phyloP scores from a whole-genome alignment of 305 asterid genomes.

The Rubia peregrina region DNA sequence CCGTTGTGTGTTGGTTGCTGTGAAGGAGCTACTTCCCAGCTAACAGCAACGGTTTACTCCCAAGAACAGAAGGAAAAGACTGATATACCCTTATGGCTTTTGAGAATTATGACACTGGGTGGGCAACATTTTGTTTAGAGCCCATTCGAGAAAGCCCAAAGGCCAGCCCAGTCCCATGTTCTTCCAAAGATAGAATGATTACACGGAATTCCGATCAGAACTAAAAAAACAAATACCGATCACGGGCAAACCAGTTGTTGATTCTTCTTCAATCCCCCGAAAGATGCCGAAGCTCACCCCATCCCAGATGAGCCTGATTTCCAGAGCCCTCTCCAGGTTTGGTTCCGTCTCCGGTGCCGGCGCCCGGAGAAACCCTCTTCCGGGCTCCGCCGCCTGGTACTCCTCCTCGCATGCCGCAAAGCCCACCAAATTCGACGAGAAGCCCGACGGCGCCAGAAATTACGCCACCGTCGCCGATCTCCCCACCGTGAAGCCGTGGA shows the following conservation, averaged over 20 bases:
- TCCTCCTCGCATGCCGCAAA: not conserved
- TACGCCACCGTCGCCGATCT: not conserved
- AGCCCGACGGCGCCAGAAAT: conserved; percentile 2
- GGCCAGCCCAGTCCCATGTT: not conserved
- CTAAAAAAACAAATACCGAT: not conserved
- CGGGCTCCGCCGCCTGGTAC: conserved; percentile 6
- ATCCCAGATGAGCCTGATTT: conserved; percentile 4
- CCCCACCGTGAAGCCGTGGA: conserved; percentile 5
- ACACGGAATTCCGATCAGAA: not conserved
- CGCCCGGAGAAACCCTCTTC: not conserved
- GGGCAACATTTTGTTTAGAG: not conserved
- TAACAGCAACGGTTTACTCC: no score
- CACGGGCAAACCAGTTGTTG: not conserved
- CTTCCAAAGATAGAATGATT: not conserved
- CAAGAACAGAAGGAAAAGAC: no score
- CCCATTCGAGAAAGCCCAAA: conserved; percentile 1
- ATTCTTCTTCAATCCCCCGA: not conserved
- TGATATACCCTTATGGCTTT: no score
- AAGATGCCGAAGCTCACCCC: conserved; percentile 6
- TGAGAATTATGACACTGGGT: no score
- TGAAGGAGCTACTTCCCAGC: no score
- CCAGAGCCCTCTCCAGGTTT: conserved; percentile 6
- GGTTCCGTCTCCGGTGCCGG: not conserved
- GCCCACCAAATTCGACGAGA: not conserved
- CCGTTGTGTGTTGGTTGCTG: no score